phyloP scores from a whole-genome alignment of 2,329 filamentous ascomycete species.

The Bisporella sp. region DNA sequence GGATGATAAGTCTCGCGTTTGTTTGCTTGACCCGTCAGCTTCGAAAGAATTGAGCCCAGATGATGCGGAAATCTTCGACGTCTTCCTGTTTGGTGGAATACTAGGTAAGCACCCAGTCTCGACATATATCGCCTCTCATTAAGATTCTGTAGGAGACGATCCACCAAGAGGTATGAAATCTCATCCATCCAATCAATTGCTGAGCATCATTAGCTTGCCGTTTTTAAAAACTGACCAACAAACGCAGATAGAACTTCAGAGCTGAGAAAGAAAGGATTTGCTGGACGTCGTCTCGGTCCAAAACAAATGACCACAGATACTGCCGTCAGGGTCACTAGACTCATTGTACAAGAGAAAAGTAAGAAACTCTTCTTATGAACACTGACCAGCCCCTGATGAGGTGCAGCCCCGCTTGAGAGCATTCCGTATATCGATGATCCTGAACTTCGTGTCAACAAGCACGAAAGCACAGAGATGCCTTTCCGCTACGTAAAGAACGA shows the following conservation, averaged over 20 bases:
- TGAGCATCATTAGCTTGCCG: not conserved
- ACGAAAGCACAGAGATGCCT: slow-evolving; percentile 95
- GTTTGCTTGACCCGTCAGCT: slow-evolving; percentile 82
- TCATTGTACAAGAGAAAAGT: slow-evolving; percentile 82
- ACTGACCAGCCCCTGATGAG: not conserved
- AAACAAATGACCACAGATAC: slow-evolving; percentile 99
- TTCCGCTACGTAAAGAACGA: slow-evolving; percentile 85
- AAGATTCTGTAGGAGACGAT: slow-evolving; percentile 64
- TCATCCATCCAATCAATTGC: not conserved
- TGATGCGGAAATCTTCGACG: slow-evolving; percentile 77
- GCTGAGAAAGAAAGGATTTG: slow-evolving; percentile 86
- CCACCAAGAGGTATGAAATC: slow-evolving; percentile 68
- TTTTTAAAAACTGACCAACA: too few relatives aligned
- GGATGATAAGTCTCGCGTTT: slow-evolving; percentile 67
- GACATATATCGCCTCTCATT: too few relatives aligned
- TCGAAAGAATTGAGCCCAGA: slow-evolving; percentile 73
- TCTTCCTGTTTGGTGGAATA: slow-evolving; percentile 94
- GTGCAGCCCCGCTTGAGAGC: slow-evolving; percentile 64
- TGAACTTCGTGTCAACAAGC: slow-evolving; percentile 80
- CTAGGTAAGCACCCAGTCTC: slow-evolving; percentile 52
- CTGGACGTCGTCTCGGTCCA: slow-evolving; percentile 78
- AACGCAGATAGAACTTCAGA: slow-evolving; percentile 84
- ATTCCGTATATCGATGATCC: slow-evolving; percentile 83
- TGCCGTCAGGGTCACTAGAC: slow-evolving; percentile 85
- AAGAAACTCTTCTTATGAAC: slow-evolving; percentile 24